These are phyloP conservation scores for Sphenostylis stenocarpa DNA, from an alignment of 306 rosid species.

Conservation along the genomic window DNA sequence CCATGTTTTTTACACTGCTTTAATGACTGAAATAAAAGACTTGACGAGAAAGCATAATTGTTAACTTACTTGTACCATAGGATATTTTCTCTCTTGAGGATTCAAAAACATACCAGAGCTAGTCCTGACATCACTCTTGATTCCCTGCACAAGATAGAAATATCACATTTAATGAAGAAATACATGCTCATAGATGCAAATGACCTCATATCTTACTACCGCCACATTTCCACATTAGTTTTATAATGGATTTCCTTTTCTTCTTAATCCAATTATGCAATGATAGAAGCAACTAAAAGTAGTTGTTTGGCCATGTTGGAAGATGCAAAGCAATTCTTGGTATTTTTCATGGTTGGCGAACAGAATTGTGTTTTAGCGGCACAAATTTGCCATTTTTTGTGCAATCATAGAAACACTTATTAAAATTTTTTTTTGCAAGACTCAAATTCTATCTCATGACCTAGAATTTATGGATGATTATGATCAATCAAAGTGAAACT, in stretches of 20 bases:
- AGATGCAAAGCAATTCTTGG: background rate
- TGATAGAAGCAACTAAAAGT: conserved; percentile 5
- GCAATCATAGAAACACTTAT: background rate
- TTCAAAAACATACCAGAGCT: conserved; percentile 95
- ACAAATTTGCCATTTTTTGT: background rate
- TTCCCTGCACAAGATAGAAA: conserved; percentile 60
- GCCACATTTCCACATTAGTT: background rate
- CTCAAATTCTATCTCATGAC: background rate
- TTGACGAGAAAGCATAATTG: background rate
- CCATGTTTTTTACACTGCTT: conserved; percentile 11
- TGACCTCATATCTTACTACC: conserved; percentile 8
- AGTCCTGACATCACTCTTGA: conserved; percentile 86
- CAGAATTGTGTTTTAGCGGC: background rate
- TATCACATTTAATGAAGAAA: conserved; percentile 26
- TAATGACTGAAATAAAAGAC: background rate
- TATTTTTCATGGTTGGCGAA: background rate
- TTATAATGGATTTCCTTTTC: conserved; percentile 1
- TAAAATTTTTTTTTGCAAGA: background rate
- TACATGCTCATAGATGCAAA: conserved; percentile 14
- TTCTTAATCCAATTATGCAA: background rate
- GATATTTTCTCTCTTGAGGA: conserved; percentile 66
- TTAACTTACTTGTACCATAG: conserved; percentile 71
- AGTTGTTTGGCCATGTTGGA: background rate
- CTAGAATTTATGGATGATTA: conserved; percentile 9
- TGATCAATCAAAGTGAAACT: conserved; percentile 12